Evolutionary conservation across 257 asterid species (phyloP).

Genomic region (Cordia subcordata): DNA sequence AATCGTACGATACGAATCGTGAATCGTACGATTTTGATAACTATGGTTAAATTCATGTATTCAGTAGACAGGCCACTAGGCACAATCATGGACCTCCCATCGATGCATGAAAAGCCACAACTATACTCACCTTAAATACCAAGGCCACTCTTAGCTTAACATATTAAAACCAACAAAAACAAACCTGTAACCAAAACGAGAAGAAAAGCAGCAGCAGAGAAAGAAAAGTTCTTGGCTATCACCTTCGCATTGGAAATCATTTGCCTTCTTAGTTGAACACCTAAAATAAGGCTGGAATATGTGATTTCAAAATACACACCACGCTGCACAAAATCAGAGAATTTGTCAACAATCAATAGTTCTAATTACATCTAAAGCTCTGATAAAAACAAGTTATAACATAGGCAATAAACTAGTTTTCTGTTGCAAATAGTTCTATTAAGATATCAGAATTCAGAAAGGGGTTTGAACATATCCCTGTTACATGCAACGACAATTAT

Average conservation of each 20-base stretch:
- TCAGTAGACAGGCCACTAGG: not conserved
- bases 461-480: not conserved
- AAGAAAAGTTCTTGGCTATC: conserved; percentile 9
- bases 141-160: not conserved
- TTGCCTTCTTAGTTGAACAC: conserved; percentile 70
- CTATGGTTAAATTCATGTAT: too few species aligned
- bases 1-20: too few species aligned
- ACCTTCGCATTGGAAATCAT: conserved; percentile 81
- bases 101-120: too few species aligned
- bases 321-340: conserved; percentile 51
- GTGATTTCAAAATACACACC: conserved; percentile 88
- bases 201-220: too few species aligned
- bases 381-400: not conserved
- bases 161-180: not conserved
- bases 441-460: not conserved
- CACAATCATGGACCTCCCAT: too few species aligned
- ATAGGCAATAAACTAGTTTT: not conserved
- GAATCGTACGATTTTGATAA: too few species aligned
- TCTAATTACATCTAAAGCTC: not conserved
- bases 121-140: too few species aligned
- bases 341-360: not conserved
- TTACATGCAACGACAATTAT: not conserved
- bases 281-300: conserved; percentile 62
- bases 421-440: not conserved
- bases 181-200: not conserved